Evolutionary conservation across 176 grass and related monocot genomes (phyloP).

Genomic region (Chloris gayana): DNA sequence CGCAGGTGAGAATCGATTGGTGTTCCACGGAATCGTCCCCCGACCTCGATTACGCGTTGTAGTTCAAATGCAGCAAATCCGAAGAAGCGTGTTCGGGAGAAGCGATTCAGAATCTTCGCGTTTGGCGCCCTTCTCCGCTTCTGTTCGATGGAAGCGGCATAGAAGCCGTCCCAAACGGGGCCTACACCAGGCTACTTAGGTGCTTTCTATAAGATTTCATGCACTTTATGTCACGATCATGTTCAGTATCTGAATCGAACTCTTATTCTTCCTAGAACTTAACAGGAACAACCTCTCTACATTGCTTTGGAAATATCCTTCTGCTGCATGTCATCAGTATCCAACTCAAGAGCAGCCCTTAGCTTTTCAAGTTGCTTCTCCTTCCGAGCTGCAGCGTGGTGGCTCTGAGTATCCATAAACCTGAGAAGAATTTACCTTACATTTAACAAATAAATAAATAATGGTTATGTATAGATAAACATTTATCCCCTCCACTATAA

Average conservation of each 20-base stretch:
- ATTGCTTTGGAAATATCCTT: constrained; percentile 49
- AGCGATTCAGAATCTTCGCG: no score
- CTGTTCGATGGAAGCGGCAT: no score
- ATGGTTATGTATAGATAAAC: not conserved
- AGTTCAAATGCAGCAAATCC: no score
- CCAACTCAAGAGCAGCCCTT: constrained; percentile 68
- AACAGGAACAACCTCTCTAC: constrained; percentile 60
- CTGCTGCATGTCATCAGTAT: constrained; percentile 33
- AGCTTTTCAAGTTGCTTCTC: constrained; percentile 74
- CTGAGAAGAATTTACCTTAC: constrained; percentile 32
- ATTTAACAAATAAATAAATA: not conserved
- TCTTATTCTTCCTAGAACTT: constrained; percentile 48
- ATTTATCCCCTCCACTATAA: not conserved
- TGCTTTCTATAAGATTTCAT: not conserved
- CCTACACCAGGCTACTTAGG: not conserved
- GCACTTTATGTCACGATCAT: not conserved
- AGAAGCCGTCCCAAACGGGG: no score
- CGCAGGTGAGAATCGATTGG: no score
- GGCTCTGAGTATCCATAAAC: constrained; percentile 58
- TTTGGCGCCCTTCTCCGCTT: no score
- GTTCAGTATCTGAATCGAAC: constrained; percentile 19
- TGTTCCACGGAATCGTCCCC: no score
- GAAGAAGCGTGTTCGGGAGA: no score
- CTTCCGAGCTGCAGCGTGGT: constrained; percentile 66
- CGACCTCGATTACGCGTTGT: no score